These are phyloP conservation scores for Neurospora sublineolata DNA, from an alignment of 495 filamentous ascomycete species.

Conservation along the genomic window DNA sequence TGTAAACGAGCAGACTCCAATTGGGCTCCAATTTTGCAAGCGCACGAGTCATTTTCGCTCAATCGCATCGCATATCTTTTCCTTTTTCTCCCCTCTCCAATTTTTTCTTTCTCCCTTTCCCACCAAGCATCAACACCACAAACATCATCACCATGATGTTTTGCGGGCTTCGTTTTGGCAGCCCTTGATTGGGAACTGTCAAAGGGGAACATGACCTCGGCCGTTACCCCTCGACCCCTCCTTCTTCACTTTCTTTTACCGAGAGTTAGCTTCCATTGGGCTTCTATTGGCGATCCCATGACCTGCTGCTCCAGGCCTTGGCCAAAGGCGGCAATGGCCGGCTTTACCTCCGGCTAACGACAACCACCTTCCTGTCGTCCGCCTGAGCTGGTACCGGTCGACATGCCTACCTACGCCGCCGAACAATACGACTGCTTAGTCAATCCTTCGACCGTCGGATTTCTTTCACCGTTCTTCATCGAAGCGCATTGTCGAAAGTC, in stretches of 20 bases:
- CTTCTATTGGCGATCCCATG: neutral
- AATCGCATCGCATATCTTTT: neutral
- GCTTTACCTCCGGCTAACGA: slow-evolving; percentile 13
- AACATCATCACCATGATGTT: neutral
- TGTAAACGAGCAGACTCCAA: neutral
- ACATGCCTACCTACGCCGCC: neutral
- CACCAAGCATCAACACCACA: neutral
- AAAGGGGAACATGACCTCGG: neutral
- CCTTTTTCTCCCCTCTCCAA: neutral
- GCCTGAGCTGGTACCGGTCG: neutral
- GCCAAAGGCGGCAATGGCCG: slow-evolving; percentile 26
- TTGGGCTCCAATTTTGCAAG: neutral
- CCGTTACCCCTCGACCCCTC: neutral
- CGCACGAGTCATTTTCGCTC: neutral
- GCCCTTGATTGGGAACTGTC: slow-evolving; percentile 2
- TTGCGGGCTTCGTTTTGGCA: neutral
- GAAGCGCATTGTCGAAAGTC: neutral
- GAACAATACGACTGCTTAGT: neutral
- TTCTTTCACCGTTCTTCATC: neutral
- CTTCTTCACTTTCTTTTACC: neutral
- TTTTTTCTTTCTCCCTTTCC: neutral
- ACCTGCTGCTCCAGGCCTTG: slow-evolving; percentile 5
- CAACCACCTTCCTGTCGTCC: slow-evolving; percentile 3
- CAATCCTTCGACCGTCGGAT: neutral
- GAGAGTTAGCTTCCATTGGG: neutral